Evolutionary conservation across 148 eudicot species (phyloP), one percentile per base, ranked within the genome.

Genomic region (Arbutus unedo): DNA sequence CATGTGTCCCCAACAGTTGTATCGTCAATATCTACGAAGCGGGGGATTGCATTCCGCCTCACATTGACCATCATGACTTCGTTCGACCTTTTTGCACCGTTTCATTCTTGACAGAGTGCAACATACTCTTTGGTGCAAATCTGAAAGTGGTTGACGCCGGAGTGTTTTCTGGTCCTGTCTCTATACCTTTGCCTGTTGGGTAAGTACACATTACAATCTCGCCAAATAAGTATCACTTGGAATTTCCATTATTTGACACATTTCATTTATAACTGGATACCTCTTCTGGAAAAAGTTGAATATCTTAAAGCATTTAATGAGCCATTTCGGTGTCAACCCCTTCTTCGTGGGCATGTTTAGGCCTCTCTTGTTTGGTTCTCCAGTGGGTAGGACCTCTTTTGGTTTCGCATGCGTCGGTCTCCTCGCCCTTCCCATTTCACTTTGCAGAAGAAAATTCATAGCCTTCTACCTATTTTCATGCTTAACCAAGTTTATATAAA

Each of bases 1-100:
- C 88, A 19, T 87, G 89, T 80, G 85, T 91, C 78, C 94, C 92
- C 10, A 85, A 90, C 81, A 91, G 94, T 75, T 91, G 94, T 81
- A 91, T 91, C 11, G 94, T 91, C 75, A 91, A 91, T 73, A 88
- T 91, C 14, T 91, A 91, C 49, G 89, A 90, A 23, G 91, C 84
- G 49, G 93, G 92, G 19, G 92, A 90, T 66, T 91, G 93, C 85
- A 91, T 91, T 70, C 93, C 92, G 16, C 93, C 93, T 19, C 93
- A 91, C 78, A 91, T 91, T 9, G 94, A 91, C 75, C 92, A 91
- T 64, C 94, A 91, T 56, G 92, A 91, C 88, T 91, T 91, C 64
- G 78, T 91, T 50, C 85, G 94, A 4, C 94, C 92, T 38, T 91
- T 91, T 82, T 91, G 93, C 72, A 91, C 93, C 4, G 89, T 90